These are phyloP conservation scores for Suillus alpinus DNA, from an alignment of 768 basidiomycete species.

Conservation along the genomic window DNA sequence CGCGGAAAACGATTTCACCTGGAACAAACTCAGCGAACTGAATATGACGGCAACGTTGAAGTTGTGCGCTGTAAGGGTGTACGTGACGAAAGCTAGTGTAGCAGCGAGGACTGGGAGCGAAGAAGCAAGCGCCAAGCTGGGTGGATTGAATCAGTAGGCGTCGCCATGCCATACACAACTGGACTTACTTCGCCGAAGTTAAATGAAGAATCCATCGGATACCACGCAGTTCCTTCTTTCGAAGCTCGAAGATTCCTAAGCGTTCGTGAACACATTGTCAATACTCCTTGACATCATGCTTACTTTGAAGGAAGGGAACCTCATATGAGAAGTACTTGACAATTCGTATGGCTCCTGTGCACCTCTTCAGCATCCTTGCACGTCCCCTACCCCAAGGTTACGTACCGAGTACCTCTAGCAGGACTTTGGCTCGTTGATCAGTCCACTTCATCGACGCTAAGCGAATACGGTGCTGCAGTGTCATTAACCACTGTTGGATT, in stretches of 20 bases:
- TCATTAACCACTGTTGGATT: conserved; percentile 63
- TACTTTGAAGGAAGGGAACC: conserved; percentile 61
- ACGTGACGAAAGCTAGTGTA: conserved; percentile 65
- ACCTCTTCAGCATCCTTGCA: not conserved
- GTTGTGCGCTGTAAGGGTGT: conserved; percentile 49
- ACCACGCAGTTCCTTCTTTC: not conserved
- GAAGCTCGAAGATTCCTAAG: conserved; percentile 32
- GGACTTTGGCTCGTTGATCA: conserved; percentile 57
- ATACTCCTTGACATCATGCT: conserved; percentile 17
- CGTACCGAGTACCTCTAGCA: conserved; percentile 63
- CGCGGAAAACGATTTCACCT: conserved; percentile 27
- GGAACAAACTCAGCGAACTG: conserved; percentile 59
- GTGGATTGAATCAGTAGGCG: not conserved
- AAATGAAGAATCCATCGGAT: conserved; percentile 1
- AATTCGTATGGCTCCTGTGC: conserved; percentile 59
- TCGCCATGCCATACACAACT: not conserved
- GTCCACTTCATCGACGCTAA: conserved; percentile 59
- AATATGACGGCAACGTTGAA: conserved; percentile 71
- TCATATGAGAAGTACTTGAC: conserved; percentile 80
- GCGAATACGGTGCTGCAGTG: conserved; percentile 51
- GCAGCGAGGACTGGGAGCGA: conserved; percentile 64
- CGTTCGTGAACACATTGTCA: not conserved
- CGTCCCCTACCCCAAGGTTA: not conserved
- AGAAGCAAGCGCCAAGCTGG: conserved; percentile 41
- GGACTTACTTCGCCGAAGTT: not conserved